phyloP scores from a whole-genome alignment of 805 yeast genomes.

The Pichia occidentalis region DNA sequence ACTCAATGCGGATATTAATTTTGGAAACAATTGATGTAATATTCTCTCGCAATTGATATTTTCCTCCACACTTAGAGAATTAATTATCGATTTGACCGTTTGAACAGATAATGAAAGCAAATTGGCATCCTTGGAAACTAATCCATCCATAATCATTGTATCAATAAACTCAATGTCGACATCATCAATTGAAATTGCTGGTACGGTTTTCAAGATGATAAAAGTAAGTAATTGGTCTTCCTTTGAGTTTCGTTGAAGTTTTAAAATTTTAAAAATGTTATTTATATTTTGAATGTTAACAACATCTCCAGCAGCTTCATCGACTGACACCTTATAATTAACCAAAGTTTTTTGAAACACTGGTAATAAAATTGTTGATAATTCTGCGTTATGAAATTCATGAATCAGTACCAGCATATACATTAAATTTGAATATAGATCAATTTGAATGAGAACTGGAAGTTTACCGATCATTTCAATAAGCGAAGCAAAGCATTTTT shows the following conservation, averaged over 20 bases:
- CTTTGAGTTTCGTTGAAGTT: slow-evolving; percentile 15
- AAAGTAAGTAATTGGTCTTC: slow-evolving; percentile 38
- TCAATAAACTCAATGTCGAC: slow-evolving; percentile 34
- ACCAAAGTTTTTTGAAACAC: slow-evolving; percentile 40
- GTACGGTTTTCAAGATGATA: slow-evolving; percentile 38
- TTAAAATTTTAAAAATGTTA: slow-evolving; percentile 28
- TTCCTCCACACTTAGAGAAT: slow-evolving; percentile 21
- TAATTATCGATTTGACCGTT: slow-evolving; percentile 53
- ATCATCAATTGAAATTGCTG: slow-evolving; percentile 27
- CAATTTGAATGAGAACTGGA: slow-evolving; percentile 62
- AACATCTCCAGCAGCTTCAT: background rate
- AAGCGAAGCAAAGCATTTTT: slow-evolving; percentile 43
- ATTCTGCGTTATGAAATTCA: slow-evolving; percentile 34
- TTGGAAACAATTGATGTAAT: slow-evolving; percentile 41
- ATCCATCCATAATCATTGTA: slow-evolving; percentile 29
- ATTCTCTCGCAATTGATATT: slow-evolving; percentile 27
- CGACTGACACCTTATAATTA: slow-evolving; percentile 22
- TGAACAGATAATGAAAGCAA: slow-evolving; percentile 42
- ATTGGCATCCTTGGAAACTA: slow-evolving; percentile 30
- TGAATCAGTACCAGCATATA: slow-evolving; percentile 54
- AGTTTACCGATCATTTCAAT: slow-evolving; percentile 59
- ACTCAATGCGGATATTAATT: slow-evolving; percentile 30
- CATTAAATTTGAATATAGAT: slow-evolving; percentile 64
- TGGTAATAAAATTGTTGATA: slow-evolving; percentile 48
- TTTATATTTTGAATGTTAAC: slow-evolving; percentile 21